Evolutionary conservation across 495 filamentous ascomycete species (phyloP), one percentile per base, ranked within the genome.

Genomic region (Aspergillus hancockii): DNA sequence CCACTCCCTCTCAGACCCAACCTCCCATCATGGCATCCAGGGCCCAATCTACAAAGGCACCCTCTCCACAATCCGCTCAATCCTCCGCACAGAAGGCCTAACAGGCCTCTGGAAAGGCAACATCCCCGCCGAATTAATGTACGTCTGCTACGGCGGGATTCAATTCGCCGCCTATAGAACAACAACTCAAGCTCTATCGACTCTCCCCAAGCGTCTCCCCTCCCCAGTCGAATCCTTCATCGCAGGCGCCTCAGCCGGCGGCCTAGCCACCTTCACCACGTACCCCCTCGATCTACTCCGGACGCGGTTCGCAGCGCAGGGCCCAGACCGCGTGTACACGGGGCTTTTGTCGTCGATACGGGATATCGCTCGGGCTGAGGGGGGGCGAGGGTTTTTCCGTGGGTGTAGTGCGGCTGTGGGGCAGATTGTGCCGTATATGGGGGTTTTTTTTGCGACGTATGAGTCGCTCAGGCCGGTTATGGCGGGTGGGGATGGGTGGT

Each of bases 81-180:
- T 98, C 68, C 63, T 92, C 40, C 75, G 73, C 22, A 75, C 89
- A 56, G 93, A 98, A 70, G 93, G 94, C 14, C 71, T 97, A 60
- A 87, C 88, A 2, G 93, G 85, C 52, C 83, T 98, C 51, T 98
- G 94, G 94, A 98, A 98, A 79, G 94, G 94, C 73, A 98, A 98
- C 71, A 83, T 98, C 59, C 91, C 94, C 54, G 94, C 94, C 25
- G 94, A 97, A 76, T 72, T 94, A 31, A 85, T 98, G 70, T 98
- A 98, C 79, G 80, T 98, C 49, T 83, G 84, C 67, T 98, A 97
- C 78, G 86, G 90, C 55, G 88, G 88, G 32, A 77, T 88, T 55
- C 95, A 98, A 77, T 98, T 98, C 83, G 87, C 88, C 8, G 77
- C 89, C n/a, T 98, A 98, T 79, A 87, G 90, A 46, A 83, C 83